Percentiles rank a stretch among this genome's conserved stretches.
These are phyloP conservation scores for Chalara sp. DNA, from an alignment of 2,329 filamentous ascomycete genomes.

Conservation along the genomic window DNA sequence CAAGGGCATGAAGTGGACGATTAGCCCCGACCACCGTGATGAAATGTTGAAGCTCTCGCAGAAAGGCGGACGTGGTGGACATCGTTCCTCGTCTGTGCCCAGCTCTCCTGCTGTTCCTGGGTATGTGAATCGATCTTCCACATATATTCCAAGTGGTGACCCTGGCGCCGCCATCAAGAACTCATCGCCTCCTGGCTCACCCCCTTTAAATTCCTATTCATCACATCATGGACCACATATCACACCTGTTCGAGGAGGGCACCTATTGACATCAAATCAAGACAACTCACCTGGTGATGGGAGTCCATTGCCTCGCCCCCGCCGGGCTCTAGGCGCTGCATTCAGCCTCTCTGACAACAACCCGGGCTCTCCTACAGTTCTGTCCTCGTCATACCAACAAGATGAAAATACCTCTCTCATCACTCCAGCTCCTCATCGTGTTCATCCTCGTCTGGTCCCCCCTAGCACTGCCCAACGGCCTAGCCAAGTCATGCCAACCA, in stretches of 20 bases:
- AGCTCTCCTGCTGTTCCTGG: conserved; percentile 55
- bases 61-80: conserved; percentile 54
- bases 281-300: conserved; percentile 38
- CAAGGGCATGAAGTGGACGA: conserved; percentile 99
- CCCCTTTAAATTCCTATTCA: conserved; percentile 43
- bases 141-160: conserved; percentile 43
- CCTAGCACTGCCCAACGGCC: conserved; percentile 76
- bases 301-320: conserved; percentile 54
- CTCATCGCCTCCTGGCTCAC: conserved; percentile 46
- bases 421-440: conserved; percentile 66
- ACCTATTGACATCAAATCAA: conserved; percentile 20
- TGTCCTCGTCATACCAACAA: conserved; percentile 56
- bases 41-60: conserved; percentile 63
- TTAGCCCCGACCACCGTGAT: conserved; percentile 74
- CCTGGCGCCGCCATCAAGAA: conserved; percentile 47
- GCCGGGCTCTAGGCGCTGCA: conserved; percentile 36
- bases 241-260: conserved; percentile 50
- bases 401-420: conserved; percentile 57
- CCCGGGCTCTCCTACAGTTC: conserved; percentile 48
- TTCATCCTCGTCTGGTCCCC: conserved; percentile 69
- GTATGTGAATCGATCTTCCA: conserved; percentile 52
- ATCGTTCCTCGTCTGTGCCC: conserved; percentile 62
- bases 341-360: conserved; percentile 42
- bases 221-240: conserved; percentile 36
- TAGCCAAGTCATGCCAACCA: conserved; percentile 80